phyloP scores from a whole-genome alignment of 2,329 filamentous ascomycete genomes.

The Pyrenophora tritici-repentis region DNA sequence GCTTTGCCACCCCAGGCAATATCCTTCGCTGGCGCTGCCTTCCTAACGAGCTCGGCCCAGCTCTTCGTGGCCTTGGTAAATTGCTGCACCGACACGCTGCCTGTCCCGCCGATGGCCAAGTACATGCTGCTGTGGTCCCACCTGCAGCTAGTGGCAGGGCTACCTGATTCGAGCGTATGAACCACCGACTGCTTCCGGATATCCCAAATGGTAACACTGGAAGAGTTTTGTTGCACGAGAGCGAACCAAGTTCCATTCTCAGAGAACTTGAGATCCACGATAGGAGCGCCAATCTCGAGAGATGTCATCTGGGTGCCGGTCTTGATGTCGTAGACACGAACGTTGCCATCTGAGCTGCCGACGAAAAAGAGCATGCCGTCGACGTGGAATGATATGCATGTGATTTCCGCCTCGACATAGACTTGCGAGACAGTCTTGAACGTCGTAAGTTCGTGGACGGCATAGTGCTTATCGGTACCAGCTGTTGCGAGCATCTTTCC shows the following conservation, averaged over 20 bases:
- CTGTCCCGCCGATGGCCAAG: conserved; percentile 78
- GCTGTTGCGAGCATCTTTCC: conserved; percentile 84
- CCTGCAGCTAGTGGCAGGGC: conserved; percentile 72
- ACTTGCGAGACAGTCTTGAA: conserved; percentile 75
- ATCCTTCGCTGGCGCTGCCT: conserved; percentile 72
- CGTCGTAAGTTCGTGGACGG: conserved; percentile 78
- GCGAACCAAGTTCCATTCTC: conserved; percentile 98
- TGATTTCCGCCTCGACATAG: conserved; percentile 77
- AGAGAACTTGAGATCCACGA: conserved; percentile 82
- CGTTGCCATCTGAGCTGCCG: conserved; percentile 76
- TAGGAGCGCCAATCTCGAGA: conserved; percentile 68
- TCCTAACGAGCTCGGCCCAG: conserved; percentile 85
- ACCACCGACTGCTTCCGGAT: conserved; percentile 81
- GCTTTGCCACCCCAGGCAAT: conserved; percentile 79
- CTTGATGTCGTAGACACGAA: conserved; percentile 89
- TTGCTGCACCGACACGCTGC: conserved; percentile 84
- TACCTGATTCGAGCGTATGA: conserved; percentile 86
- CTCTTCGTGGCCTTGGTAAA: conserved; percentile 85
- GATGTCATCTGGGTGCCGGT: conserved; percentile 75
- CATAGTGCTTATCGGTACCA: conserved; percentile 88
- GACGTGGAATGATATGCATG: conserved; percentile 85
- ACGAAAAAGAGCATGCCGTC: conserved; percentile 93
- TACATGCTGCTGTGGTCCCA: conserved; percentile 98
- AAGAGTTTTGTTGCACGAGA: conserved; percentile 76
- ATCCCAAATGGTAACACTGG: conserved; percentile 84